Conservation (phyloP, 116 monocot genomes). For the Trichopus zeylanicus region DNA sequence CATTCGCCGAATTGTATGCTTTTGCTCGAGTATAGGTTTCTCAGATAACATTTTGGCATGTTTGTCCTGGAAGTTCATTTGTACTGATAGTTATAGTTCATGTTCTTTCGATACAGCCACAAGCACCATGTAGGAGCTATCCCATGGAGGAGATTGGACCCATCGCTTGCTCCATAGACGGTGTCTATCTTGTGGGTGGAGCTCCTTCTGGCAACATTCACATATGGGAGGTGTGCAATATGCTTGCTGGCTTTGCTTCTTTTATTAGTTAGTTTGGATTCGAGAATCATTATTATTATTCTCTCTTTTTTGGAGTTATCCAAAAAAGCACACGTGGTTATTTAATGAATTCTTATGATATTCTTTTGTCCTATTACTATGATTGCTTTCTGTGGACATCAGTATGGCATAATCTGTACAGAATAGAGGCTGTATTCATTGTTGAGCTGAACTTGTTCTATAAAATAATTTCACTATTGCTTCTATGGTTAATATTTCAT, state of each 20-base stretch:
- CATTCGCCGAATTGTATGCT: no score
- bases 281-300: neutral
- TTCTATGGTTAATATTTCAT: no score
- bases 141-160: constrained; percentile 25
- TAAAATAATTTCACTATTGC: no score
- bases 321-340: no score
- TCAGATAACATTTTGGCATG: neutral
- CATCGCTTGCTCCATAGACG: constrained; percentile 26
- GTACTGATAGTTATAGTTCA: neutral
- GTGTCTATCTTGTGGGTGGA: constrained; percentile 29
- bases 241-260: neutral
- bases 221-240: constrained; percentile 23
- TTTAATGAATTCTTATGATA: no score
- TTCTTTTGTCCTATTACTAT: no score
- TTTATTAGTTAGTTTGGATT: neutral
- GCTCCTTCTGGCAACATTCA: constrained; percentile 24
- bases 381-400: no score
- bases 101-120: constrained; percentile 7
- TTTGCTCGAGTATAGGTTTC: no score
- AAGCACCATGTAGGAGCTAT: constrained; percentile 12
- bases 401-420: no score
- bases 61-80: neutral
- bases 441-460: no score
- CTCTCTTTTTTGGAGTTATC: no score
- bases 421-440: no score